These are phyloP conservation scores for Exophiala sp. DNA, from an alignment of 2,329 filamentous ascomycete species.

Conservation along the genomic window DNA sequence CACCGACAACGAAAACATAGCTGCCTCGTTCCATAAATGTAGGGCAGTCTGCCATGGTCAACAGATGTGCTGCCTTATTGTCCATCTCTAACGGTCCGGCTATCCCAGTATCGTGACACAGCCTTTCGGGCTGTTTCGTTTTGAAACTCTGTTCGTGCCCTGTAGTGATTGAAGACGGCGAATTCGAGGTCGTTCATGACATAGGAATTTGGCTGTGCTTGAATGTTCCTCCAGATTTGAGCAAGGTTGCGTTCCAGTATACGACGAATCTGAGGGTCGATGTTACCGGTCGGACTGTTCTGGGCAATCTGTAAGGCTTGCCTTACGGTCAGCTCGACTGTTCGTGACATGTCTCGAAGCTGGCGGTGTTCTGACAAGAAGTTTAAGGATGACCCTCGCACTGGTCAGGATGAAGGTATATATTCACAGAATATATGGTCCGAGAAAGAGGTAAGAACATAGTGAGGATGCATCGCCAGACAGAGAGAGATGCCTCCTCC, in stretches of 20 bases:
- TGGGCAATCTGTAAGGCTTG: conserved; percentile 70
- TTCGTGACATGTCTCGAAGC: conserved; percentile 27
- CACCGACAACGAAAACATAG: neutral
- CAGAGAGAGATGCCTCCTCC: conserved; percentile 1
- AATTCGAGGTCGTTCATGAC: conserved; percentile 73
- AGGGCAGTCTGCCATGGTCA: too few relatives aligned
- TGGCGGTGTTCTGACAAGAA: neutral
- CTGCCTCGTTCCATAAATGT: neutral
- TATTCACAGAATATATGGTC: neutral
- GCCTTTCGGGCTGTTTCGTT: conserved; percentile 27
- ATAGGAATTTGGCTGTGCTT: conserved; percentile 60
- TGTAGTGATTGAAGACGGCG: conserved; percentile 63
- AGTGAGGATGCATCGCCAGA: conserved; percentile 1
- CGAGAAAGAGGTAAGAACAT: too few relatives aligned
- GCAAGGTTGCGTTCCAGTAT: conserved; percentile 61
- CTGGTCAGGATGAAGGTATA: neutral
- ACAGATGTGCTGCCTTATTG: conserved; percentile 5
- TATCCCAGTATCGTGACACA: conserved; percentile 26
- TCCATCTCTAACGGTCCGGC: conserved; percentile 7
- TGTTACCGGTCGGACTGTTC: conserved; percentile 61
- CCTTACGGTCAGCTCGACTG: conserved; percentile 46
- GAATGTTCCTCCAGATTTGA: conserved; percentile 63
- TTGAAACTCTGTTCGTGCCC: conserved; percentile 22
- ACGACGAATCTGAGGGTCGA: conserved; percentile 56
- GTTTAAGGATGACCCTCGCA: neutral